These are phyloP conservation scores for Acaromyces ingoldii DNA, from an alignment of 1,284 basidiomycete genomes.

Conservation along the genomic window DNA sequence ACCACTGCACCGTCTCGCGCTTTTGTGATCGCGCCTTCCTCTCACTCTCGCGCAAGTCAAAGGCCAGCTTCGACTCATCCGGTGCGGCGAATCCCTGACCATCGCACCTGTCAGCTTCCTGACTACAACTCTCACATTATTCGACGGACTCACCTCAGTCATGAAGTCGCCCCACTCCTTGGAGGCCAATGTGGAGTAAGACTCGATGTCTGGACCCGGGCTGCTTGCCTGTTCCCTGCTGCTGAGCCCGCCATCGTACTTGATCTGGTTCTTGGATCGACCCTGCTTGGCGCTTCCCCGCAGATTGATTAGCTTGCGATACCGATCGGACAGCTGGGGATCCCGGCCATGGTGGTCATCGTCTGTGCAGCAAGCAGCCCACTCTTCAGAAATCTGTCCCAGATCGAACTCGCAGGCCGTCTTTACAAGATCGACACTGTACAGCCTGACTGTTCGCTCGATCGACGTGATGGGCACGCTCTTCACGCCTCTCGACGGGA, in stretches of 20 bases:
- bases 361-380: constrained; percentile 24
- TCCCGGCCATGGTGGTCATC: constrained; percentile 23
- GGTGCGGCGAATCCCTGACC: constrained; percentile 42
- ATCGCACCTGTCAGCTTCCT: too few relatives aligned
- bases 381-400: constrained; percentile 21
- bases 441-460: constrained; percentile 39
- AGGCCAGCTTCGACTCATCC: constrained; percentile 41
- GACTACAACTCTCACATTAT: too few relatives aligned
- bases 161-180: constrained; percentile 45
- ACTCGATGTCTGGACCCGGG: not conserved
- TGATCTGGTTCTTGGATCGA: not conserved
- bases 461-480: constrained; percentile 43
- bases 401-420: constrained; percentile 34
- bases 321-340: constrained; percentile 43
- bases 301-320: constrained; percentile 44
- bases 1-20: constrained; percentile 38
- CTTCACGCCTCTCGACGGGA: constrained; percentile 21
- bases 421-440: constrained; percentile 43
- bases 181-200: constrained; percentile 26
- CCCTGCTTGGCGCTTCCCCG: constrained; percentile 9
- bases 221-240: not conserved
- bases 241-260: not conserved
- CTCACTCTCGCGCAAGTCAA: constrained; percentile 43
- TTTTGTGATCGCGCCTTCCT: constrained; percentile 23
- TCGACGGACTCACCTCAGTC: too few relatives aligned